phyloP scores from a whole-genome alignment of 805 yeast genomes.

The Wickerhamiella lipophila region DNA sequence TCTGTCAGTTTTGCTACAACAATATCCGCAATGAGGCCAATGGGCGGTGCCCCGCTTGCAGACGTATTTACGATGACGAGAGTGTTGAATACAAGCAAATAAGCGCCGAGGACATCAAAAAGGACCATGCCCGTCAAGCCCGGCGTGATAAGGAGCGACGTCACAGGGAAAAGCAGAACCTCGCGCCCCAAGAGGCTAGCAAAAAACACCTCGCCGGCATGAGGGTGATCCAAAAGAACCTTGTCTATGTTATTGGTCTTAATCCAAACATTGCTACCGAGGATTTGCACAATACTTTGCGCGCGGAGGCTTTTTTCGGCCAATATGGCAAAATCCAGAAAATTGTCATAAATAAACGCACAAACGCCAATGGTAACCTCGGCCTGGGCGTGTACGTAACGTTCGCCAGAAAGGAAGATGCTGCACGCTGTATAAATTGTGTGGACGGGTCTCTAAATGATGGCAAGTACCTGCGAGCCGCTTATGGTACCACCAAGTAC shows the following conservation, averaged over 20 bases:
- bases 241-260: constrained; percentile 91
- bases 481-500: constrained; percentile 96
- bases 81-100: constrained; percentile 75
- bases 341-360: constrained; percentile 73
- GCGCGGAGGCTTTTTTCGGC: constrained; percentile 92
- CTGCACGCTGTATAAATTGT: constrained; percentile 81
- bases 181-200: constrained; percentile 22
- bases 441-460: constrained; percentile 88
- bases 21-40: constrained; percentile 93
- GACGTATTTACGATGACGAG: constrained; percentile 87
- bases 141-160: constrained; percentile 62
- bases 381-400: constrained; percentile 96
- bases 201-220: constrained; percentile 87
- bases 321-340: constrained; percentile 93
- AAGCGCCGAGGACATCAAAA: constrained; percentile 74
- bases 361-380: constrained; percentile 47
- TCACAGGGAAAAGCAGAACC: constrained; percentile 62
- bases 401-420: constrained; percentile 86
- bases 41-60: constrained; percentile 96
- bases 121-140: constrained; percentile 67
- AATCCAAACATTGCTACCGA: constrained; percentile 80
- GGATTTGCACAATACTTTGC: constrained; percentile 64
- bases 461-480: constrained; percentile 81
- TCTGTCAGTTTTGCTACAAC: constrained; percentile 96
- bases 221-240: constrained; percentile 95